Base-by-base conservation (phyloP, 345 rosid species). In the Arabidopsis arenosa region DNA sequence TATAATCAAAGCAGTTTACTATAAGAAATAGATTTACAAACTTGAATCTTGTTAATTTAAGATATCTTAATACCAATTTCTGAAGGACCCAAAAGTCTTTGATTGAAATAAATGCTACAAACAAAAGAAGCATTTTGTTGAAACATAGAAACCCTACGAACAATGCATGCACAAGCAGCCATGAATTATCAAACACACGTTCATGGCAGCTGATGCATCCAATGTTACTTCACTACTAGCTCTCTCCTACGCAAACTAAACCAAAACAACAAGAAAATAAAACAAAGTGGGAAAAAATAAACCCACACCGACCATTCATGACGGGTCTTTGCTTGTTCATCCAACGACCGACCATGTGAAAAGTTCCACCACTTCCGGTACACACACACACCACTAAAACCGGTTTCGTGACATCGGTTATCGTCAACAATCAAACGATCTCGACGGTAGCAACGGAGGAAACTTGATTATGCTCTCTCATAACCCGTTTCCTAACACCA, bases 391-490 rank as follows among this genome's bases (percentile, higher is more conserved):
- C 49, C 21, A 28, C 3, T 15, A n/a, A 61, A 66, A 66, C 73
- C 73, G 28, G 61, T 59, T 59, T 17, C 14, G 12, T 47, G 13
- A 57, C 59, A 6, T 49, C 60, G 6, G 6, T 23, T 43, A 15
- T 30, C 43, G 9, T 40, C 43, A 18, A 62, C 11, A 45, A 11
- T 81, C 82, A 81, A 6, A 81, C 76, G 26, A 80, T 66, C 72
- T 83, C 86, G 7, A 73, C 37, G 12, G 54, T 58, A 33, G 82
- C 62, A 12, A 90, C 84, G 2, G 96, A 87, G 0, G 91, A 88
- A 32, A 89, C 90, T 85, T 90, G 97, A 41, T 90, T 89, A 17
- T 82, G 87, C 56, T 89, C 96, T 74, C 62, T 79, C 48, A 54
- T 79, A 53, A 87, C 77, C 82, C 80, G 76, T 76, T 70, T 88